phyloP scores from a whole-genome alignment of 805 yeast species.

The Helenozyma baotianmanensis region DNA sequence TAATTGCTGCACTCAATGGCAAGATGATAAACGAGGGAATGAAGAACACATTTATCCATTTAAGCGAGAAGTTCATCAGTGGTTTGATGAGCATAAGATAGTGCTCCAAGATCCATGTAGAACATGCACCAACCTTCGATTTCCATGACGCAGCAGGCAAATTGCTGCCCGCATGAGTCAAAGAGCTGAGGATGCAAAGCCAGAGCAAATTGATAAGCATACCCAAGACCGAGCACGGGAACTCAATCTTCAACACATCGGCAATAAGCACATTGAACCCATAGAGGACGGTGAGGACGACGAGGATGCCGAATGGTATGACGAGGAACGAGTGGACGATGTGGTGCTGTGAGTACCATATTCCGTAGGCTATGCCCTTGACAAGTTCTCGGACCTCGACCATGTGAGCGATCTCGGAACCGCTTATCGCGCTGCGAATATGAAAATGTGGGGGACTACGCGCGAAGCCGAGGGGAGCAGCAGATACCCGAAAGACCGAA shows the following conservation, averaged over 20 bases:
- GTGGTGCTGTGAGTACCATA: slow-evolving; percentile 26
- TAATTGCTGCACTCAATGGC: slow-evolving; percentile 62
- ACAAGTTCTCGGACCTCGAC: slow-evolving; percentile 5
- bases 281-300: slow-evolving; percentile 44
- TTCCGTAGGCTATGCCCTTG: slow-evolving; percentile 24
- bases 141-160: slow-evolving; percentile 10
- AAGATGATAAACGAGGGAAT: slow-evolving; percentile 72
- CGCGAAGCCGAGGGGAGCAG: no score
- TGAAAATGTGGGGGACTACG: no score
- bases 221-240: slow-evolving; percentile 69
- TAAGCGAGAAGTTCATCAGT: slow-evolving; percentile 62
- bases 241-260: slow-evolving; percentile 42
- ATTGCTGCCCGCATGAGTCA: slow-evolving; percentile 8
- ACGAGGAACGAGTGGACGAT: slow-evolving; percentile 38
- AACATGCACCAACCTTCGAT: slow-evolving; percentile 8
- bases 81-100: slow-evolving; percentile 44
- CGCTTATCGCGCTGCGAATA: no score
- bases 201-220: slow-evolving; percentile 56
- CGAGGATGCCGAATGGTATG: slow-evolving; percentile 46
- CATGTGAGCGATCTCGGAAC: no score
- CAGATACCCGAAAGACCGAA: no score
- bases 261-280: slow-evolving; percentile 48
- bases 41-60: slow-evolving; percentile 78
- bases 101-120: slow-evolving; percentile 21
- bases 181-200: slow-evolving; percentile 30